Conservation (phyloP, 495 filamentous ascomycete species). For the Astrothelium macrocarpum region DNA sequence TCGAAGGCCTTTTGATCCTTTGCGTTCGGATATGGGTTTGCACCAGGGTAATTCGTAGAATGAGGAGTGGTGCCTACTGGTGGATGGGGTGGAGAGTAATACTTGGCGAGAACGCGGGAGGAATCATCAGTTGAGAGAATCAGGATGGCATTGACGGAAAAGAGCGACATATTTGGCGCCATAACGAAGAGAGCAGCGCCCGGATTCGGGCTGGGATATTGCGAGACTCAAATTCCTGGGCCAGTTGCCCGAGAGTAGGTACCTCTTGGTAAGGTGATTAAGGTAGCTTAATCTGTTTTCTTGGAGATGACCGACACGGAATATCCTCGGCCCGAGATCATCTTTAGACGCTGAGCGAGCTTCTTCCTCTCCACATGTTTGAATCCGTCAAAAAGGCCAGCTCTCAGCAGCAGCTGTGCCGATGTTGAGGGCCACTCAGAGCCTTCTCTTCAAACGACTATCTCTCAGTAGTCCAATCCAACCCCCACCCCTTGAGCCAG, state of each 20-base stretch:
- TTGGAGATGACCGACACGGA: background rate
- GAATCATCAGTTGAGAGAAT: constrained; percentile 81
- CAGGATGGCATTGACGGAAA: constrained; percentile 86
- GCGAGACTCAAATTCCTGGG: too few species aligned
- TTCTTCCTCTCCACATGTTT: background rate
- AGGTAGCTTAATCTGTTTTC: background rate
- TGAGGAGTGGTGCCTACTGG: constrained; percentile 39
- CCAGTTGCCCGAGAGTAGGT: too few species aligned
- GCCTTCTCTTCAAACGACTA: background rate
- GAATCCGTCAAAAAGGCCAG: background rate
- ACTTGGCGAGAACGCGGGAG: constrained; percentile 86
- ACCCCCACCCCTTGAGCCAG: too few species aligned
- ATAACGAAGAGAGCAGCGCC: constrained; percentile 24
- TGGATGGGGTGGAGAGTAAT: constrained; percentile 83
- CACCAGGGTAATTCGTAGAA: constrained; percentile 47
- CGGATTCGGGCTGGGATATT: background rate
- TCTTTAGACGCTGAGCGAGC: background rate
- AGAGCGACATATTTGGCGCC: constrained; percentile 64
- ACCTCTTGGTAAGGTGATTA: too few species aligned
- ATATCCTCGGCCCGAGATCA: background rate
- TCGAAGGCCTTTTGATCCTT: constrained; percentile 94
- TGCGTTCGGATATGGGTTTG: constrained; percentile 76
- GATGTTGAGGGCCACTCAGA: background rate
- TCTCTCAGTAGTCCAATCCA: background rate
- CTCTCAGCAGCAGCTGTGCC: background rate